Percentiles rank a stretch among this genome's conserved stretches.
Conservation (phyloP, 2,329 filamentous ascomycete genomes). For the Grosmannia huntii region DNA sequence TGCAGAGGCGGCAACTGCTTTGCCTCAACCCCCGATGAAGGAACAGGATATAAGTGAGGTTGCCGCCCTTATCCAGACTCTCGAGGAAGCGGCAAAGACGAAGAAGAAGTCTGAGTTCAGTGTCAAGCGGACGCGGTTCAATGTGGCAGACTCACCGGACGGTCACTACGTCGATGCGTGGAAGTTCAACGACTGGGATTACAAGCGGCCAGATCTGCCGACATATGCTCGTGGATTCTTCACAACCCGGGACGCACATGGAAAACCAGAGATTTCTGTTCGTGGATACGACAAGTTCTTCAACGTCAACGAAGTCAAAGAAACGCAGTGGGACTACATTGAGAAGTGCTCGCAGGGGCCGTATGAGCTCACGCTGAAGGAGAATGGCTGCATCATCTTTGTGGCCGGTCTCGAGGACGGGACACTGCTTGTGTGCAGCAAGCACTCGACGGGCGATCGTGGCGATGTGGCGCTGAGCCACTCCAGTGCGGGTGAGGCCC, state of each 20-base stretch:
- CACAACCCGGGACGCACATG: conserved; percentile 54
- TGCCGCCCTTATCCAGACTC: conserved; percentile 46
- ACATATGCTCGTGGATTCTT: conserved; percentile 92
- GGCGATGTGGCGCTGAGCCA: conserved; percentile 63
- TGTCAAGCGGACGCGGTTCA: conserved; percentile 70
- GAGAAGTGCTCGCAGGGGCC: conserved; percentile 64
- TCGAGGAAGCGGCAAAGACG: conserved; percentile 45
- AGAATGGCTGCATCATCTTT: conserved; percentile 99
- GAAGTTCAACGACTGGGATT: conserved; percentile 91
- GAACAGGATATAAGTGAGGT: conserved; percentile 60
- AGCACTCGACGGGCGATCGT: conserved; percentile 86
- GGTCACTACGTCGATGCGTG: conserved; percentile 72
- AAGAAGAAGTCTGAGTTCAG: conserved; percentile 50
- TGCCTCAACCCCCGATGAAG: conserved; percentile 41
- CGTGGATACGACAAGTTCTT: conserved; percentile 99
- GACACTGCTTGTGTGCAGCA: conserved; percentile 91
- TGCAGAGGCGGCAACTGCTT: neutral
- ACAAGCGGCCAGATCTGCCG: conserved; percentile 75
- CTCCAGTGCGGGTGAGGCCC: conserved; percentile 68
- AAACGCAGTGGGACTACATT: conserved; percentile 76
- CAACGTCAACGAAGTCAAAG: conserved; percentile 71
- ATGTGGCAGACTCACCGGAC: conserved; percentile 48
- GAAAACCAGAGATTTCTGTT: conserved; percentile 64
- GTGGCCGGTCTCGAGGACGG: conserved; percentile 82
- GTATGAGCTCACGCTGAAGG: conserved; percentile 92